Evolutionary conservation across 2,329 filamentous ascomycete genomes (phyloP).

Genomic region (Macrophomina pseudophaseolina): DNA sequence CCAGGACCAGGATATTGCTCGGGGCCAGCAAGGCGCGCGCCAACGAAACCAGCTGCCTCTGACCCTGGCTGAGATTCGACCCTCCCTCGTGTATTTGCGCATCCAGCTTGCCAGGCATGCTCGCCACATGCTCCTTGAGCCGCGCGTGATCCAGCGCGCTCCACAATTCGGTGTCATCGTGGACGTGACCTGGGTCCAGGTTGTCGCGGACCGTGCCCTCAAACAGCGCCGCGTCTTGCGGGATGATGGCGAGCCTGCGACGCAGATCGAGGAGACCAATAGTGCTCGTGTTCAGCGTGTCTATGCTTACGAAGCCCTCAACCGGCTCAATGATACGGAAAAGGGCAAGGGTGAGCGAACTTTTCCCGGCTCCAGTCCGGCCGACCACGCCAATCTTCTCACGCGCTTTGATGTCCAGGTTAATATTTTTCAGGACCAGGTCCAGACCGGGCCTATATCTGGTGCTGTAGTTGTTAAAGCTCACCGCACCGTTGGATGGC

Average conservation of each 20-base stretch:
- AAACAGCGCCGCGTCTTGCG: slow-evolving; percentile 95
- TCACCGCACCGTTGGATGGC: slow-evolving; percentile 86
- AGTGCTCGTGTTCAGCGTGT: slow-evolving; percentile 83
- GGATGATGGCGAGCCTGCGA: slow-evolving; percentile 91
- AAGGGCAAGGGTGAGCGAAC: slow-evolving; percentile 85
- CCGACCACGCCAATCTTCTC: slow-evolving; percentile 99
- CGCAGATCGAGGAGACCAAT: slow-evolving; percentile 91
- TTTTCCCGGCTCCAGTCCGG: slow-evolving; percentile 94
- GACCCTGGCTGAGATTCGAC: slow-evolving; percentile 93
- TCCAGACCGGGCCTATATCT: slow-evolving; percentile 89
- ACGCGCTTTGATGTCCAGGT: slow-evolving; percentile 87
- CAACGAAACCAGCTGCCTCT: slow-evolving; percentile 90
- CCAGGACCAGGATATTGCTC: slow-evolving; percentile 94
- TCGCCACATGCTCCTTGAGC: slow-evolving; percentile 84
- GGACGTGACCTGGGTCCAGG: slow-evolving; percentile 89
- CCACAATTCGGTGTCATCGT: slow-evolving; percentile 97
- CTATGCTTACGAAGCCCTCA: slow-evolving; percentile 84
- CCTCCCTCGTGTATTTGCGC: slow-evolving; percentile 93
- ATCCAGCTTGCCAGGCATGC: slow-evolving; percentile 88
- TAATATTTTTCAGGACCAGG: slow-evolving; percentile 91
- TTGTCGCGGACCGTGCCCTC: slow-evolving; percentile 94
- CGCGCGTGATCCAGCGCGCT: slow-evolving; percentile 93
- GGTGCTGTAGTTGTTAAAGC: slow-evolving; percentile 93
- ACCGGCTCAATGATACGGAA: slow-evolving; percentile 95
- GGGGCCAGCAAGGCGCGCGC: slow-evolving; percentile 93